phyloP scores from a whole-genome alignment of 352 stramenopile species.

The Globisporangium parvum region DNA sequence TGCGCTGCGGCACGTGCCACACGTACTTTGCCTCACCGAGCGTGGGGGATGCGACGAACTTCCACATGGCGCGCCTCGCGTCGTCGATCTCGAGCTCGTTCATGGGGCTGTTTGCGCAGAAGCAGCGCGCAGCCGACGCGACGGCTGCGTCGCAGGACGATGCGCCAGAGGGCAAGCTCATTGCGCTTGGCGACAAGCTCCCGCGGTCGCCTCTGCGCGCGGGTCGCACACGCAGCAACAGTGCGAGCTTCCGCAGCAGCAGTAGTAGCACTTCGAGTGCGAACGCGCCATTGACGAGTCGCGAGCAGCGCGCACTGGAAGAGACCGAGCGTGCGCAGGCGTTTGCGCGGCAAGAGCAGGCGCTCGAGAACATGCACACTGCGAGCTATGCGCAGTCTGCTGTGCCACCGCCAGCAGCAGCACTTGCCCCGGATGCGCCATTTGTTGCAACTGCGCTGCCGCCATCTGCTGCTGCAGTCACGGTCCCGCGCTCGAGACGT shows the following conservation, averaged over 20 bases:
- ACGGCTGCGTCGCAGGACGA: conserved; percentile 26
- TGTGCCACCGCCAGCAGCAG: neutral
- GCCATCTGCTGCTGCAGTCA: neutral
- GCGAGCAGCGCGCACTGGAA: conserved; percentile 4
- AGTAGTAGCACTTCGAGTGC: neutral
- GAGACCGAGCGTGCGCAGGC: conserved; percentile 5
- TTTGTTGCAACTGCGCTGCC: neutral
- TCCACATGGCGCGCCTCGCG: conserved; percentile 72
- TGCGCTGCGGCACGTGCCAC: conserved; percentile 73
- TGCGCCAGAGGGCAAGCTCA: conserved; percentile 46
- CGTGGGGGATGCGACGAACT: conserved; percentile 77
- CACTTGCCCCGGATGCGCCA: neutral
- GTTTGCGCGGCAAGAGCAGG: conserved; percentile 14
- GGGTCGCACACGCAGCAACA: conserved; percentile 25
- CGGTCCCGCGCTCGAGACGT: neutral
- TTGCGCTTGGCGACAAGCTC: conserved; percentile 50
- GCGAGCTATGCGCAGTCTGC: conserved; percentile 8
- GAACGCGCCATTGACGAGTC: neutral
- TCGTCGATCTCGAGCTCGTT: conserved; percentile 77
- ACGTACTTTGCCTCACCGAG: conserved; percentile 80
- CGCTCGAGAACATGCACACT: conserved; percentile 15
- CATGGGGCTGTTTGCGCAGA: conserved; percentile 54
- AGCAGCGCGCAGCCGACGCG: conserved; percentile 14
- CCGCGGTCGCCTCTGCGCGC: conserved; percentile 24
- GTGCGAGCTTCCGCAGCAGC: conserved; percentile 20